Conservation (phyloP, 2,329 filamentous ascomycete genomes). For the Cadophora sp. region DNA sequence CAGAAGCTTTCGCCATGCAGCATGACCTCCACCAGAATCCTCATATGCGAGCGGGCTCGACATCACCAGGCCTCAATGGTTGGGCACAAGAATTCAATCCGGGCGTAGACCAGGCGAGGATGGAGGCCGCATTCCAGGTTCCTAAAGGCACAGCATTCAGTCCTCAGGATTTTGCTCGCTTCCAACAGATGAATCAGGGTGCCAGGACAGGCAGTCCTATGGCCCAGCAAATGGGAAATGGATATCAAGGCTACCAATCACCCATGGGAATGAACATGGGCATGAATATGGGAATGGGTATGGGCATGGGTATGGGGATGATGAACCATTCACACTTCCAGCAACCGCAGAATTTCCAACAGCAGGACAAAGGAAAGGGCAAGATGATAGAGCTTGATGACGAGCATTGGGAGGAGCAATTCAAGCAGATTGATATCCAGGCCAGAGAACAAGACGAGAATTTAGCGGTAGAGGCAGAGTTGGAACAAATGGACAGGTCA, state of each 20-base stretch:
- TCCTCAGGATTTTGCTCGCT: constrained; percentile 85
- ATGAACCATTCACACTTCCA: constrained; percentile 51
- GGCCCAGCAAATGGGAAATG: constrained; percentile 52
- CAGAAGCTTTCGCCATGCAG: constrained; percentile 46
- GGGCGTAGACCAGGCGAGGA: constrained; percentile 63
- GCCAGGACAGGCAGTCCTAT: constrained; percentile 66
- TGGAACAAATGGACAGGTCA: constrained; percentile 89
- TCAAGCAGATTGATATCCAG: constrained; percentile 82
- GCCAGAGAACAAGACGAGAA: constrained; percentile 53
- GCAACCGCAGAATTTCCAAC: constrained; percentile 51
- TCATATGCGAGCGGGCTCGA: constrained; percentile 38
- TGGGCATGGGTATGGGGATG: constrained; percentile 59
- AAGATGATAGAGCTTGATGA: constrained; percentile 96
- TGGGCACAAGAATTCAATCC: constrained; percentile 72
- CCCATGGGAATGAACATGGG: constrained; percentile 59
- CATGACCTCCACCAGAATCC: constrained; percentile 41
- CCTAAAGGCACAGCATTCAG: constrained; percentile 69
- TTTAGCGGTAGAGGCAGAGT: constrained; percentile 60
- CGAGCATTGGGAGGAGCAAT: constrained; percentile 94
- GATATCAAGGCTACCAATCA: constrained; percentile 61
- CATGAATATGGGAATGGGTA: constrained; percentile 56
- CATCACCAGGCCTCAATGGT: constrained; percentile 51
- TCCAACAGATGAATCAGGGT: constrained; percentile 74
- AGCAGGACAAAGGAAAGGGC: constrained; percentile 75
- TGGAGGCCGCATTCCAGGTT: constrained; percentile 74